phyloP scores from a whole-genome alignment of 2,329 filamentous ascomycete genomes.

The Neonectria coccinea region DNA sequence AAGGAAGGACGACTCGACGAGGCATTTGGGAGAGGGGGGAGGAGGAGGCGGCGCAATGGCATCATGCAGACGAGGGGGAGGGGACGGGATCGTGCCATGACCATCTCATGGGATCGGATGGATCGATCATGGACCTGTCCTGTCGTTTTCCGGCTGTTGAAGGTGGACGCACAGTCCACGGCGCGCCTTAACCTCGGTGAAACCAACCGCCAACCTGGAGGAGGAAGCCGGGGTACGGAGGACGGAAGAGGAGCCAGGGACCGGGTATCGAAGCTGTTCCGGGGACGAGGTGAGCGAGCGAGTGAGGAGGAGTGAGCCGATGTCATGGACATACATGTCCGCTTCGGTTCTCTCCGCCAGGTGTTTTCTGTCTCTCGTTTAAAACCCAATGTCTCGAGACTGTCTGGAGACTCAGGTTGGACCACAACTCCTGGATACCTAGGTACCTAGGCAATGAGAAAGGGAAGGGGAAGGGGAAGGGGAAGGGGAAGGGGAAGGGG shows the following conservation, averaged over 20 bases:
- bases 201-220: constrained; percentile 26
- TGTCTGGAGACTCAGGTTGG: neutral
- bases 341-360: neutral
- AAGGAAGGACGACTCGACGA: constrained; percentile 11
- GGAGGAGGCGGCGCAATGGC: constrained; percentile 28
- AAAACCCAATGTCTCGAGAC: constrained; percentile 4
- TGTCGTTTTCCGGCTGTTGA: constrained; percentile 7
- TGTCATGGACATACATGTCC: constrained; percentile 29
- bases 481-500: neutral
- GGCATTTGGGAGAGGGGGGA: constrained; percentile 21
- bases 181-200: constrained; percentile 43
- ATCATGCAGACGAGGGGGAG: constrained; percentile 32
- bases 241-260: constrained; percentile 24
- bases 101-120: constrained; percentile 4
- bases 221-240: constrained; percentile 13
- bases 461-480: neutral
- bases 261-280: constrained; percentile 14
- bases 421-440: neutral
- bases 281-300: constrained; percentile 22
- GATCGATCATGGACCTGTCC: neutral
- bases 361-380: neutral
- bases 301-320: constrained; percentile 17
- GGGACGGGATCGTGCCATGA: constrained; percentile 31
- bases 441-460: too few relatives aligned
- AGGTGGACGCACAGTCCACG: neutral